These are phyloP conservation scores for Caryocar brasiliense DNA, from an alignment of 441 rosid species.

Conservation along the genomic window DNA sequence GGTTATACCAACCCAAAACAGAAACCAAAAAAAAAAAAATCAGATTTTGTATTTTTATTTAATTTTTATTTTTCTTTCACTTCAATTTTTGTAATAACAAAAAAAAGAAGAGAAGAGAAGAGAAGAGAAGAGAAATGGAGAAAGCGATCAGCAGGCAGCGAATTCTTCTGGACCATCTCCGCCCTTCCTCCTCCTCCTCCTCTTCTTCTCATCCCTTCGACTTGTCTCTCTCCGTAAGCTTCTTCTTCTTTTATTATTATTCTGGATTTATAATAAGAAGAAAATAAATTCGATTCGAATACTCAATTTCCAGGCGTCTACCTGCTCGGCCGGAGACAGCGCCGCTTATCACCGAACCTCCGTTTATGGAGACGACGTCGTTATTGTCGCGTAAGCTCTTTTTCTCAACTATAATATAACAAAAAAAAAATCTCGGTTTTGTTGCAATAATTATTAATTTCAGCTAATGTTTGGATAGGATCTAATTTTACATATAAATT, in stretches of 20 bases:
- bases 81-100: too few relatives aligned
- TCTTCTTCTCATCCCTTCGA: conserved; percentile 37
- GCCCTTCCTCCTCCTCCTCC: conserved; percentile 63
- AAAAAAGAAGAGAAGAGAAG: too few relatives aligned
- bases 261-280: neutral
- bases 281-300: neutral
- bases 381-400: conserved; percentile 83
- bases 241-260: neutral
- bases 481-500: too few relatives aligned
- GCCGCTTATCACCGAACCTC: conserved; percentile 76
- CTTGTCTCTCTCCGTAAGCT: conserved; percentile 51
- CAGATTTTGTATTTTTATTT: too few relatives aligned
- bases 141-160: conserved; percentile 78
- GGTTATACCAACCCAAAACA: too few relatives aligned
- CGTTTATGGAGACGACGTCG: conserved; percentile 77
- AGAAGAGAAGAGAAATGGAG: conserved; percentile 44
- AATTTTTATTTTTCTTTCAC: too few relatives aligned
- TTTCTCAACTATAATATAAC: neutral
- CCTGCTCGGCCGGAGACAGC: conserved; percentile 79
- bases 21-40: too few relatives aligned
- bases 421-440: too few relatives aligned
- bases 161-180: conserved; percentile 77
- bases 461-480: too few relatives aligned
- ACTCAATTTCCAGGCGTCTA: conserved; percentile 44
- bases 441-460: too few relatives aligned